These are phyloP conservation scores for Aspergillus fructus DNA, from an alignment of 2,329 filamentous ascomycete genomes.

Conservation along the genomic window DNA sequence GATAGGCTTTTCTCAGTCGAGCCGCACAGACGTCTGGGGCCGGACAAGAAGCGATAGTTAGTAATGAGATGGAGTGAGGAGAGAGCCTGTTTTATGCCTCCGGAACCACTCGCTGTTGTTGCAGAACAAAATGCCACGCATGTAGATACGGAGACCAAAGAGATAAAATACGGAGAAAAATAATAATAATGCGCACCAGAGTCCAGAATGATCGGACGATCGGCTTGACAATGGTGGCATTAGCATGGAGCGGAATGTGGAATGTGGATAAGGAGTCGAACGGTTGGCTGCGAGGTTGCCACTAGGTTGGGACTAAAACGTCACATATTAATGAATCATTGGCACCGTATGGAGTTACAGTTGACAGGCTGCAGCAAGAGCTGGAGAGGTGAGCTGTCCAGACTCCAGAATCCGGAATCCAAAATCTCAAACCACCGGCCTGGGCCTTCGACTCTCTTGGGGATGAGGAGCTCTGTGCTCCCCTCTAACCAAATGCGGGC, in stretches of 20 bases:
- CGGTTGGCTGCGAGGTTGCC: constrained; percentile 1
- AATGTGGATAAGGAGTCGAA: background rate
- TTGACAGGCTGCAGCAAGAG: background rate
- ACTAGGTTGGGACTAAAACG: constrained; percentile 5
- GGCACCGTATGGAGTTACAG: background rate
- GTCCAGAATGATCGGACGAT: constrained; percentile 3
- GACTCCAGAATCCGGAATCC: background rate
- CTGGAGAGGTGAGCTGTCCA: background rate
- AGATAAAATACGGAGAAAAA: background rate
- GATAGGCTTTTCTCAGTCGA: background rate
- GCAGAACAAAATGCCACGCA: background rate
- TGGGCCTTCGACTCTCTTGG: too few relatives aligned
- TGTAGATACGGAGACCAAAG: background rate
- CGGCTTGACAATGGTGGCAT: background rate
- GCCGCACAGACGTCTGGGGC: background rate
- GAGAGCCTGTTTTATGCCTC: too few relatives aligned
- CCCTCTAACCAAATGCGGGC: background rate
- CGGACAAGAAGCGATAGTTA: background rate
- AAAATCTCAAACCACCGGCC: background rate
- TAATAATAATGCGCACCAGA: background rate
- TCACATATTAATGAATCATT: constrained; percentile 1
- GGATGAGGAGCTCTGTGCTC: background rate
- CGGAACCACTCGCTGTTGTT: too few relatives aligned
- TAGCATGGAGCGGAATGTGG: background rate
- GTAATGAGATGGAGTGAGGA: background rate